A percentile compares a stretch with the other conserved stretches of the same genome.
These are phyloP conservation scores for Collybia sp. DNA, from an alignment of 768 basidiomycete genomes.

Conservation along the genomic window DNA sequence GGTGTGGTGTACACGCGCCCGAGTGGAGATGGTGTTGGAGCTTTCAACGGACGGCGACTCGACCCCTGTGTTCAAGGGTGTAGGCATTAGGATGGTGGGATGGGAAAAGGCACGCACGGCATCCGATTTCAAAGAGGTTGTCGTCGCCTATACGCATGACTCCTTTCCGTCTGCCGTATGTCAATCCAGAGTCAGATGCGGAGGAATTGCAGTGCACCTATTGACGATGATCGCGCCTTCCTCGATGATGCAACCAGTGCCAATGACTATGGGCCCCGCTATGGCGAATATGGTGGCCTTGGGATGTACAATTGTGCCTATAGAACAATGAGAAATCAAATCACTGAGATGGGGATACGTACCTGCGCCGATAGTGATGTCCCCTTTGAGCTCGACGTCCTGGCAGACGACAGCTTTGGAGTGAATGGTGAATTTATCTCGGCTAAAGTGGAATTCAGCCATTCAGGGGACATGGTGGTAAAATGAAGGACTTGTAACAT, in stretches of 20 bases:
- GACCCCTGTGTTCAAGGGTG: slow-evolving; percentile 52
- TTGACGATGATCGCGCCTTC: slow-evolving; percentile 91
- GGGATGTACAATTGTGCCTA: slow-evolving; percentile 87
- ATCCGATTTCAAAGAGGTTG: slow-evolving; percentile 92
- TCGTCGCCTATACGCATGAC: slow-evolving; percentile 92
- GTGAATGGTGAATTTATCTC: slow-evolving; percentile 87
- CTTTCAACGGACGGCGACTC: slow-evolving; percentile 83
- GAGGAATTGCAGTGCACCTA: slow-evolving; percentile 37
- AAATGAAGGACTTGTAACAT: no score
- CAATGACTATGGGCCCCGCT: slow-evolving; percentile 87
- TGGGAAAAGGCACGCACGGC: slow-evolving; percentile 54
- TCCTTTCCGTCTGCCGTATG: slow-evolving; percentile 54
- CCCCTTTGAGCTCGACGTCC: slow-evolving; percentile 92
- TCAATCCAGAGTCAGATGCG: not conserved
- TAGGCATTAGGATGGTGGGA: not conserved
- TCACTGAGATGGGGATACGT: not conserved
- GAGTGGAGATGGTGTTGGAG: slow-evolving; percentile 83
- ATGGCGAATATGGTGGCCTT: slow-evolving; percentile 92
- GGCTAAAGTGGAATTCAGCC: slow-evolving; percentile 35
- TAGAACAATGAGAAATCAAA: slow-evolving; percentile 2
- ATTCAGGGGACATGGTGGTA: no score
- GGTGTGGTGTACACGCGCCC: slow-evolving; percentile 79
- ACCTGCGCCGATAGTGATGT: slow-evolving; percentile 90
- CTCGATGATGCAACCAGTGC: slow-evolving; percentile 85
- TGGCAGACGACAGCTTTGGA: slow-evolving; percentile 89